phyloP scores from a whole-genome alignment of 352 stramenopile genomes.

The Globisporangium ultimum region DNA sequence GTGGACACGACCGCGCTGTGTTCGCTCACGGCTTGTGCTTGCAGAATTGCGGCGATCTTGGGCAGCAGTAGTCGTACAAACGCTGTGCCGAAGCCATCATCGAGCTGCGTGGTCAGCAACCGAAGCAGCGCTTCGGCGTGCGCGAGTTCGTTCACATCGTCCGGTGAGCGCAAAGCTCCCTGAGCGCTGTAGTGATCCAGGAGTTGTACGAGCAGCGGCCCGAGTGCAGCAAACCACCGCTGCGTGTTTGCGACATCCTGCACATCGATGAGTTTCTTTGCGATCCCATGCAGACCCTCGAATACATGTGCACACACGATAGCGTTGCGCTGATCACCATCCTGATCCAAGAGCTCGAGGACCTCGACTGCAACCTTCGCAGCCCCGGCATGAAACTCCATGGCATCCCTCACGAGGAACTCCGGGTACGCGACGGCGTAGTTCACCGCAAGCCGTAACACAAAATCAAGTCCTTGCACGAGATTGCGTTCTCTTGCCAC shows the following conservation, averaged over 20 bases:
- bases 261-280: conserved; percentile 43
- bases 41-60: conserved; percentile 39
- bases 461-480: conserved; percentile 22
- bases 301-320: conserved; percentile 25
- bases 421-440: conserved; percentile 29
- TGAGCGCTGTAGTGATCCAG: conserved; percentile 14
- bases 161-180: neutral
- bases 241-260: conserved; percentile 32
- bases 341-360: conserved; percentile 16
- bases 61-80: conserved; percentile 67
- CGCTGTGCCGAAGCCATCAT: conserved; percentile 32
- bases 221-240: conserved; percentile 43
- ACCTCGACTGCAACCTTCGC: conserved; percentile 16
- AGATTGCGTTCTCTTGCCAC: conserved; percentile 16
- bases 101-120: conserved; percentile 41
- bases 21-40: conserved; percentile 18
- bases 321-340: conserved; percentile 18
- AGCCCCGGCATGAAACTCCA: conserved; percentile 39
- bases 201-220: conserved; percentile 31
- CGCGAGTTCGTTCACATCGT: conserved; percentile 30
- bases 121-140: conserved; percentile 47
- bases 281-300: conserved; percentile 27
- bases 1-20: conserved; percentile 3
- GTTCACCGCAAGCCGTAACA: conserved; percentile 36
- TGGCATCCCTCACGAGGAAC: conserved; percentile 22